phyloP scores from a whole-genome alignment of 2,329 filamentous ascomycete species.

The Sporothrix curviconia region DNA sequence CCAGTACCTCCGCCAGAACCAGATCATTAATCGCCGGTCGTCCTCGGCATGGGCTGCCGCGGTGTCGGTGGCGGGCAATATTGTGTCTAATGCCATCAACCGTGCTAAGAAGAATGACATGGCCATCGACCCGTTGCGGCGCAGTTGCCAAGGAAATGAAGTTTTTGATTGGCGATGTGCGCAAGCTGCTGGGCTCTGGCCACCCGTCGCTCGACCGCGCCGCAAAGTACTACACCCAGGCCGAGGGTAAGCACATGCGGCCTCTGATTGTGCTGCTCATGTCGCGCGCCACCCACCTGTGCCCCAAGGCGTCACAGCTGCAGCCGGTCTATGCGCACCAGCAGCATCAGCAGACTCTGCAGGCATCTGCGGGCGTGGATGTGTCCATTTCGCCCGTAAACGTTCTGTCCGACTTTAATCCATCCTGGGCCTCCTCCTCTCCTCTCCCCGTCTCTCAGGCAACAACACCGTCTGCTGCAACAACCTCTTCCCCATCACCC shows the following conservation, averaged over 20 bases:
- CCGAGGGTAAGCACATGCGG: slow-evolving; percentile 93
- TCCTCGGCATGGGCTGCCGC: slow-evolving; percentile 71
- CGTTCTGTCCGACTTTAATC: slow-evolving; percentile 75
- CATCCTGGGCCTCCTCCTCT: slow-evolving; percentile 37
- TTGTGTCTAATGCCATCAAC: slow-evolving; percentile 62
- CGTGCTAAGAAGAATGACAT: slow-evolving; percentile 58
- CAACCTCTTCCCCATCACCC: slow-evolving; percentile 18
- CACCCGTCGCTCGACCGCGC: slow-evolving; percentile 92
- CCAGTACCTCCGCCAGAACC: background rate
- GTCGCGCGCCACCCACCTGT: slow-evolving; percentile 82
- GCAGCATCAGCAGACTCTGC: slow-evolving; percentile 33
- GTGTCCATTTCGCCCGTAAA: slow-evolving; percentile 47
- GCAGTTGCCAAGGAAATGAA: slow-evolving; percentile 96
- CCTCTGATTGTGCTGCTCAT: slow-evolving; percentile 93
- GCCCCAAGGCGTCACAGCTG: slow-evolving; percentile 47
- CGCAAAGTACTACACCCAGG: slow-evolving; percentile 96
- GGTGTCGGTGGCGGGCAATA: slow-evolving; percentile 61
- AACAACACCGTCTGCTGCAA: background rate
- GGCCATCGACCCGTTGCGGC: slow-evolving; percentile 77
- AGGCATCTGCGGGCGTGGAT: slow-evolving; percentile 43
- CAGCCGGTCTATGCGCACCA: slow-evolving; percentile 17
- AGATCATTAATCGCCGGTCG: background rate
- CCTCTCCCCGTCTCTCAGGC: background rate
- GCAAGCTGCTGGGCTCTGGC: slow-evolving; percentile 85
- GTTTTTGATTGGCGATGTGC: slow-evolving; percentile 87